Conservation (phyloP, 2,329 filamentous ascomycete species). For the Verticillium isaacii region DNA sequence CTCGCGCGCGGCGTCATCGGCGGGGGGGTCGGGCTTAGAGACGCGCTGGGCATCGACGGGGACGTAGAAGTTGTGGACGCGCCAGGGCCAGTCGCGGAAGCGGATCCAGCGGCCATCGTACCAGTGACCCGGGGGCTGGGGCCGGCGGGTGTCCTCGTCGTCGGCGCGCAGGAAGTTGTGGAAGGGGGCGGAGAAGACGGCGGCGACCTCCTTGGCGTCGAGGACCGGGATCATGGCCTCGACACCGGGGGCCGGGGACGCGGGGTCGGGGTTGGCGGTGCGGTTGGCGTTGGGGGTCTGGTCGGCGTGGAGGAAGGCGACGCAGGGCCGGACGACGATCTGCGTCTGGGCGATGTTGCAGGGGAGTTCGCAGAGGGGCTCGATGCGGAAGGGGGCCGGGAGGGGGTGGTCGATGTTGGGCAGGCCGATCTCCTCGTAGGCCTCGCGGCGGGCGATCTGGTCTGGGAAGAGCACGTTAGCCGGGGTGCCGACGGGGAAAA, state of each 20-base stretch:
- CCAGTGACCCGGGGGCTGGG: slow-evolving; percentile 59
- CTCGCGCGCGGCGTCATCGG: neutral
- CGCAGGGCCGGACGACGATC: slow-evolving; percentile 69
- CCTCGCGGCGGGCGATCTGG: slow-evolving; percentile 83
- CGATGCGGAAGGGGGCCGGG: slow-evolving; percentile 74
- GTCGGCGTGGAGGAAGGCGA: slow-evolving; percentile 70
- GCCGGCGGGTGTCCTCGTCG: slow-evolving; percentile 46
- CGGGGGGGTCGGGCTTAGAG: slow-evolving; percentile 33
- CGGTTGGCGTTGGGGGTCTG: slow-evolving; percentile 2
- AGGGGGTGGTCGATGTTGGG: slow-evolving; percentile 65
- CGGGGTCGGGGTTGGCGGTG: slow-evolving; percentile 10
- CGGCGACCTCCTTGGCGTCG: slow-evolving; percentile 86
- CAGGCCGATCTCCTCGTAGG: slow-evolving; percentile 88
- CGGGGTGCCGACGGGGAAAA: neutral
- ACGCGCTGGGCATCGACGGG: slow-evolving; percentile 69
- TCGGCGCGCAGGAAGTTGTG: slow-evolving; percentile 67
- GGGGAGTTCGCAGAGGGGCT: slow-evolving; percentile 82
- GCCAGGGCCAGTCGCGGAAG: slow-evolving; percentile 76
- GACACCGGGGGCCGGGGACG: slow-evolving; percentile 45
- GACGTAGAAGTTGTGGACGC: slow-evolving; percentile 88
- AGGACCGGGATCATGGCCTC: slow-evolving; percentile 72
- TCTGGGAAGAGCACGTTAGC: slow-evolving; percentile 39
- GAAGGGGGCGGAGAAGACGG: slow-evolving; percentile 87
- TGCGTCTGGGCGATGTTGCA: slow-evolving; percentile 69
- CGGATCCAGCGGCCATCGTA: slow-evolving; percentile 79